phyloP scores from a whole-genome alignment of 495 filamentous ascomycete genomes.

The Lophiostoma macrostomum region DNA sequence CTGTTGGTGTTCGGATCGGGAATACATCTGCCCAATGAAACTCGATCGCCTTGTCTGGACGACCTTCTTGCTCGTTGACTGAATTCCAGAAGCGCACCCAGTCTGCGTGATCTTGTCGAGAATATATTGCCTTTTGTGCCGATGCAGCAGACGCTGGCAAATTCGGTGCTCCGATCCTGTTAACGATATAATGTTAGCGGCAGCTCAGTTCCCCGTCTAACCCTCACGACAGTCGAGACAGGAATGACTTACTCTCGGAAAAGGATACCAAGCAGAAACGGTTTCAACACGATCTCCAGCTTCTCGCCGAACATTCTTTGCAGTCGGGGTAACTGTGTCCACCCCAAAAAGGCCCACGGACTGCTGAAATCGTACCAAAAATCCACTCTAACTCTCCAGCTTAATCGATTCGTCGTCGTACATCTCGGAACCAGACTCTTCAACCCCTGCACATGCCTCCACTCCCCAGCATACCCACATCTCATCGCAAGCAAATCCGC shows the following conservation, averaged over 20 bases:
- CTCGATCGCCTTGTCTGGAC: constrained; percentile 18
- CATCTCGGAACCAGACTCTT: constrained; percentile 19
- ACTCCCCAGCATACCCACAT: not conserved
- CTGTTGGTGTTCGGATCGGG: constrained; percentile 26
- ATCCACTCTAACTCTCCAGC: constrained; percentile 13
- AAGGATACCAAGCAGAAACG: constrained; percentile 25
- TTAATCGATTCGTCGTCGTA: not conserved
- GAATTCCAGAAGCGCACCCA: constrained; percentile 28
- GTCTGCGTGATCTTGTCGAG: constrained; percentile 24
- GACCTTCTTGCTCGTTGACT: constrained; percentile 24
- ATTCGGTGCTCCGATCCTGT: constrained; percentile 30
- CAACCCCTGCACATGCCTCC: constrained; percentile 1
- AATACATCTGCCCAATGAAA: constrained; percentile 31
- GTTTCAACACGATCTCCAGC: constrained; percentile 30
- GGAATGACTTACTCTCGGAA: constrained; percentile 31
- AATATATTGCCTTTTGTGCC: constrained; percentile 8
- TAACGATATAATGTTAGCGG: not conserved
- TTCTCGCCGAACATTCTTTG: constrained; percentile 19
- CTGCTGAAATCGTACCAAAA: constrained; percentile 32
- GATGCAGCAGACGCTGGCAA: constrained; percentile 25
- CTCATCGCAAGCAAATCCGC: constrained; percentile 10
- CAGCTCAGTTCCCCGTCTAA: too few relatives aligned
- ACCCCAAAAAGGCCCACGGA: constrained; percentile 30
- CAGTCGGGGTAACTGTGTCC: constrained; percentile 23
- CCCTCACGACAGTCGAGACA: too few relatives aligned